Percentiles rank a stretch among this genome's conserved stretches.
These are phyloP conservation scores for Huntiella moniliformis DNA, from an alignment of 2,329 filamentous ascomycete genomes.

Conservation along the genomic window DNA sequence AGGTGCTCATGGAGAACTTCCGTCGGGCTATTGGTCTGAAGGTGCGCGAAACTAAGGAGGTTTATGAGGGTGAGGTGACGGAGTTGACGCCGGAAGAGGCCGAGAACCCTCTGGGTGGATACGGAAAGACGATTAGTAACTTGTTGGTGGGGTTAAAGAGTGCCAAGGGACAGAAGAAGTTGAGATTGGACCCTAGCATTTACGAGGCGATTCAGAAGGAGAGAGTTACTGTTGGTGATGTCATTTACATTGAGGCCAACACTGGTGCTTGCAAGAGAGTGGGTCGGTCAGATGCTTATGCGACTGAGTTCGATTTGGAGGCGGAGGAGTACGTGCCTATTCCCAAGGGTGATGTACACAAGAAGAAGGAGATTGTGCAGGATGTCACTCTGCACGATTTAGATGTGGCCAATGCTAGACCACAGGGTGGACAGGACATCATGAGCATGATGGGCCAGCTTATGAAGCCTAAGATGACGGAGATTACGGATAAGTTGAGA, in stretches of 20 bases:
- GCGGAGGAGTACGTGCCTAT: conserved; percentile 98
- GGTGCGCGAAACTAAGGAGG: conserved; percentile 96
- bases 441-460: conserved; percentile 99
- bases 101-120: conserved; percentile 90
- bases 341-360: conserved; percentile 96
- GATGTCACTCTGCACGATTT: conserved; percentile 95
- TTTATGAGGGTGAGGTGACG: conserved; percentile 96
- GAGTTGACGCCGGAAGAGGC: conserved; percentile 95
- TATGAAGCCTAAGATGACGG: conserved; percentile 99
- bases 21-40: conserved; percentile 87
- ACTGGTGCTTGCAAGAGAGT: conserved; percentile 96
- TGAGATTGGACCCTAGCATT: conserved; percentile 89
- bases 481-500: conserved; percentile 94
- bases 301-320: conserved; percentile 95
- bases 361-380: conserved; percentile 99
- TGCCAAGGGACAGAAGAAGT: conserved; percentile 91
- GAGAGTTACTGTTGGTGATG: conserved; percentile 84
- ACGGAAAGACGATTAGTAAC: conserved; percentile 93
- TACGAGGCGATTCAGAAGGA: conserved; percentile 99
- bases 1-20: conserved; percentile 98
- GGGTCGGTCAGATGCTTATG: conserved; percentile 87
- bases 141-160: conserved; percentile 89
- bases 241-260: conserved; percentile 98
- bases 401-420: conserved; percentile 85
- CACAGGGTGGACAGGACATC: conserved; percentile 94